A percentile compares a stretch with the other conserved stretches of the same genome.
These are phyloP conservation scores for Colletotrichum sp. DNA, from an alignment of 2,329 filamentous ascomycete genomes.

Conservation along the genomic window DNA sequence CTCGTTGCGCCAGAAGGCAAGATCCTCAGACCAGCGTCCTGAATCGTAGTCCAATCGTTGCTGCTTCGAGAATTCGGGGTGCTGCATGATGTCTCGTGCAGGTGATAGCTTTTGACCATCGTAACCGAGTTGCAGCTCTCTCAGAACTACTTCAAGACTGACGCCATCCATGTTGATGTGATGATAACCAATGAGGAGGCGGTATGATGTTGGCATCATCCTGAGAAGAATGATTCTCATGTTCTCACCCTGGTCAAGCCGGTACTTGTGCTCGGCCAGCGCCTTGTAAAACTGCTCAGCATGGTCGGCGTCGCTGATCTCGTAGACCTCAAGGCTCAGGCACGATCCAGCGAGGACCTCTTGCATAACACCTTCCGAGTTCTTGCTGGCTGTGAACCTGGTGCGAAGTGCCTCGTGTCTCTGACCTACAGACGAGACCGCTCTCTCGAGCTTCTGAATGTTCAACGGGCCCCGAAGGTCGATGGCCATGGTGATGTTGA, in stretches of 20 bases:
- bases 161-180: background rate
- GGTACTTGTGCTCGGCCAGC: background rate
- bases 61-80: background rate
- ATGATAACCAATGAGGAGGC: background rate
- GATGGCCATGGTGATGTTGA: slow-evolving; percentile 40
- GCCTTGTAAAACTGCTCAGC: background rate
- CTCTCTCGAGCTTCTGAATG: slow-evolving; percentile 32
- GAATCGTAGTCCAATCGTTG: background rate
- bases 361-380: background rate
- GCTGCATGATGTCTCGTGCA: background rate
- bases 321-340: background rate
- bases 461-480: slow-evolving; percentile 36
- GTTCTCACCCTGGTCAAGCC: background rate
- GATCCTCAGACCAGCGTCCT: background rate
- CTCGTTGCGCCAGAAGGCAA: background rate
- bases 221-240: background rate
- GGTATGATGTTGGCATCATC: background rate
- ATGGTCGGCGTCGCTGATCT: background rate
- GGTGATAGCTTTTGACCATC: background rate
- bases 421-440: slow-evolving; percentile 32
- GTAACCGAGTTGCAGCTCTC: background rate
- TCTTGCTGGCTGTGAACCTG: slow-evolving; percentile 21
- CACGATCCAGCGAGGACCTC: background rate
- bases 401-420: slow-evolving; percentile 40
- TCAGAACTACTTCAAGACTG: background rate